Percentiles rank a stretch among this genome's conserved stretches.
These are phyloP conservation scores for Dichotomopilus funicola DNA, from an alignment of 2,329 filamentous ascomycete species.

Conservation along the genomic window DNA sequence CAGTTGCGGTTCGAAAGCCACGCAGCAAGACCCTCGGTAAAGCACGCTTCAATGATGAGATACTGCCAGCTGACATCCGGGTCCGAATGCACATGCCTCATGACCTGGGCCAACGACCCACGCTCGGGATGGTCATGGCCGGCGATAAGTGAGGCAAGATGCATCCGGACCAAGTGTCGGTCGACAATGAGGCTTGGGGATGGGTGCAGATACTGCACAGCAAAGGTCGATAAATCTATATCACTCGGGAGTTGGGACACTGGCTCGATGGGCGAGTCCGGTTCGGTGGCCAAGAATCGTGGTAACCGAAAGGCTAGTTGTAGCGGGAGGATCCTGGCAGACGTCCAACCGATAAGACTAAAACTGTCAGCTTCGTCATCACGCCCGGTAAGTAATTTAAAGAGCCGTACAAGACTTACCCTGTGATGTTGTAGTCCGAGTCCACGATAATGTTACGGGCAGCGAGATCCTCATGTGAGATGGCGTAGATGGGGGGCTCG, in stretches of 20 bases:
- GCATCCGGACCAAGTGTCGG: not conserved
- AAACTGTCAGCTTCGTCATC: not conserved
- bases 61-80: not conserved
- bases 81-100: not conserved
- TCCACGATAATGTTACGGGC: not conserved
- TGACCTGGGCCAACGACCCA: not conserved
- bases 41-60: conserved; percentile 1
- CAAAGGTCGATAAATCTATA: not conserved
- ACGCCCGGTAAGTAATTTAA: too few relatives aligned
- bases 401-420: not conserved
- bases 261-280: not conserved
- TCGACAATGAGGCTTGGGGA: not conserved
- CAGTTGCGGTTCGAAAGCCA: not conserved
- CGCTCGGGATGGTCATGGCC: not conserved
- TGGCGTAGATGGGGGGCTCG: not conserved
- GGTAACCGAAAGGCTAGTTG: not conserved
- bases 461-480: not conserved
- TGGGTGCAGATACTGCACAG: not conserved
- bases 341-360: not conserved
- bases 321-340: not conserved
- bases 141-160: not conserved
- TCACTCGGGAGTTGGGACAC: not conserved
- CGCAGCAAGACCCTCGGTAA: not conserved
- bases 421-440: not conserved
- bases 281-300: not conserved